Base-by-base conservation (phyloP, 345 rosid species). In the Raphanus sativus region DNA sequence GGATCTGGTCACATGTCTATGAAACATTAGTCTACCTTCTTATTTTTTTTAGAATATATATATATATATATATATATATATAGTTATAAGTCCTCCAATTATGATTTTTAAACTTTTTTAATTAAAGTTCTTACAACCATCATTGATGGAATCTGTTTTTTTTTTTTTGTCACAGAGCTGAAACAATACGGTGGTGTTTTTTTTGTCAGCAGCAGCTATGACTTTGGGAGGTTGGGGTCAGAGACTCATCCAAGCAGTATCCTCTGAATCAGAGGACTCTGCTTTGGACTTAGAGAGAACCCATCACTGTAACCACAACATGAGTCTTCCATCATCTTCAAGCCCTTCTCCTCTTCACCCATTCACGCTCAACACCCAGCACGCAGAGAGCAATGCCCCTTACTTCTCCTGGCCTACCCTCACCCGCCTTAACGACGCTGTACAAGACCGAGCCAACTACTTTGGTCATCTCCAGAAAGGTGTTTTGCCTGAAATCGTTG, bases 351-450 rank as follows among this genome's bases (percentile, higher is more conserved):
- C 86, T 4, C 81, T 84, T 75, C 93, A 90, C 28, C 88, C 93
- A 32, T 85, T 87, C 69, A 72, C 93, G 34, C 85, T 92, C 13
- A 84, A 76, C 63, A 87, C 81, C 65, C 93, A 86, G 69, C 93
- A 91, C 79, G 83, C 88, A 26, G 97, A 91, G 81, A 86, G 89
- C 85, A 89, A 77, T 76, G 92, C 97, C 21, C 55, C 97, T 17
- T 91, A 87, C 85, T 91, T 91, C 84, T 89, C 91, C 0, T 91
- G 94, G 97, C 97, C 96, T 59, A 85, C 88, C 62, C 87, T 2
- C 87, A 77, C 90, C 71, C 81, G 89, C 9, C 75, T 89, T 21
- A 86, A 71, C 67, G 89, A 89, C 48, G 79, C 91, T 1, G 89
- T 87, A 1, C 91, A 87, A 78, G 89, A 87, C 77, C 80, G 97